Conservation (phyloP, 495 filamentous ascomycete genomes). For the Lasiosphaeris hirsuta region DNA sequence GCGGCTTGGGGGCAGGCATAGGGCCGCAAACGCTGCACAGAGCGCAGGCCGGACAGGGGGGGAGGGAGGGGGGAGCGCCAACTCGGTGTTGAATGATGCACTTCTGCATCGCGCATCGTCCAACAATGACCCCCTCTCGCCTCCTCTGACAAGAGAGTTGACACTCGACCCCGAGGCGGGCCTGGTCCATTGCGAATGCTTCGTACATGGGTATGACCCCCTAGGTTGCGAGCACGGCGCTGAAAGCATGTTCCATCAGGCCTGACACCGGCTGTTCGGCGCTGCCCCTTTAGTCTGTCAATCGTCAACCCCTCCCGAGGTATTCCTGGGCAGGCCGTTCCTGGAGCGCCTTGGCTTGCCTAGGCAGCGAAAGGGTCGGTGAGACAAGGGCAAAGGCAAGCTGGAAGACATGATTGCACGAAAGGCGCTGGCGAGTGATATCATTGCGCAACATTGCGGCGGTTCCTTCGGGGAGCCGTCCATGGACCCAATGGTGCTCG, state of each 20-base stretch:
- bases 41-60: background rate
- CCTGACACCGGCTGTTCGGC: background rate
- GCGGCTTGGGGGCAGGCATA: background rate
- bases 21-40: background rate
- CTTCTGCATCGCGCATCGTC: no score
- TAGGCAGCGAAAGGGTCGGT: slow-evolving; percentile 8
- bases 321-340: background rate
- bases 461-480: slow-evolving; percentile 4
- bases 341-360: background rate
- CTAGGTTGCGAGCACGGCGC: background rate
- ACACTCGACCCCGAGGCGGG: no score
- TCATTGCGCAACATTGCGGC: slow-evolving; percentile 13
- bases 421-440: slow-evolving; percentile 10
- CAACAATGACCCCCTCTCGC: no score
- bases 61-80: background rate
- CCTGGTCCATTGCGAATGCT: no score
- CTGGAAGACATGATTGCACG: slow-evolving; percentile 8
- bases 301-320: background rate
- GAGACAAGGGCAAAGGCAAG: slow-evolving; percentile 5
- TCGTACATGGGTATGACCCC: background rate
- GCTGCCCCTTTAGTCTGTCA: background rate
- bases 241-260: background rate
- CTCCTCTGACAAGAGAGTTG: no score
- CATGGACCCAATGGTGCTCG: background rate
- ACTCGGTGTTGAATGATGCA: no score